Evolutionary conservation across 202 grass and related monocot genomes (phyloP), one percentile per base, ranked within the genome.

Genomic region (Zizania palustris): DNA sequence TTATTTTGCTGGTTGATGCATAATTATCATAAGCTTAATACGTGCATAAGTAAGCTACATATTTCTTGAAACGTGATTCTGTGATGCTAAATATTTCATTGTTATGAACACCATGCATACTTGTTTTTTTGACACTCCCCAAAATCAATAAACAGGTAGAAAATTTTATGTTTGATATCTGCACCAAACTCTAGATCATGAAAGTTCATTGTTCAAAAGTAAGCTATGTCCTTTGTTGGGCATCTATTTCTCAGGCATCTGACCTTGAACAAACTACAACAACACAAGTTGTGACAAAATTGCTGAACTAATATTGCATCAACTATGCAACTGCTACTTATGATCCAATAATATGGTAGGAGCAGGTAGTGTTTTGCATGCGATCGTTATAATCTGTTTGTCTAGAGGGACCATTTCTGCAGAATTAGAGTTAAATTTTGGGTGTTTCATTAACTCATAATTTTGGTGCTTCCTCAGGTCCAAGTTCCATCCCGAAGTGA

Each of bases 401-500:
- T 54, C 50, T 19, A 54, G 15, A 51, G 1, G 9, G 49, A 51
- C n/a, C 49, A 51, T 51, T 51, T 14, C 15, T 51, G 15, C 49
- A 51, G 49, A 51, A 51, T 51, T 45, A 0, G 5, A 48, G 40
- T 42, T 42, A 7, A 7, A 5, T 42, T 7, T 42, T 42, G 7
- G 6, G 40, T 42, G 40, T 42, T 42, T 42, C 40, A 6, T 42
- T 42, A 69, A 39, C 16, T 10, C 69, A 36, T 44, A 6, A 2
- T 38, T 60, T n/a, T 63, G 1, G 20, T 70, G 42, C n/a, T 55
- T 44, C 11, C 59, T 40, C 28, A 73, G 76, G 75, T 67, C 53
- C 63, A 80, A 71, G 77, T 67, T 5, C 54, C 21, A 56, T 62
- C 77, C 13, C 44, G 9, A n/a, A 75, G 39, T 51, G 55, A 5